Percentiles rank a stretch among this genome's conserved stretches.
These are phyloP conservation scores for Actinomortierella wolfii DNA, from an alignment of 371 early-diverging fungal genomes.

Conservation along the genomic window DNA sequence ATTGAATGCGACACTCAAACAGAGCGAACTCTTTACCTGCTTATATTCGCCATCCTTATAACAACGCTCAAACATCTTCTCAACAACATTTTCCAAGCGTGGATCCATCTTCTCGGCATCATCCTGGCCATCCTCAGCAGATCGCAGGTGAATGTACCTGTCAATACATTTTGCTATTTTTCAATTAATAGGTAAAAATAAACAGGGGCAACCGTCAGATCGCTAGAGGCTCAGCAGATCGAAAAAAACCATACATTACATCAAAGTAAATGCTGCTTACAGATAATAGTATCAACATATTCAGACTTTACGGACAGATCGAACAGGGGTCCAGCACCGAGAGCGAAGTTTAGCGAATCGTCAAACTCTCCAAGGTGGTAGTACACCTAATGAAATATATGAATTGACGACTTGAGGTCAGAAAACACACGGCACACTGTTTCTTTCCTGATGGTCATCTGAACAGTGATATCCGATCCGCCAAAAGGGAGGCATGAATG, in stretches of 20 bases:
- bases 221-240: background rate
- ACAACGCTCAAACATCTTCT: slow-evolving; percentile 93
- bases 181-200: slow-evolving; percentile 45
- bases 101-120: slow-evolving; percentile 65
- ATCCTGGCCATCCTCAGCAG: slow-evolving; percentile 48
- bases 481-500: too few relatives aligned
- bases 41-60: slow-evolving; percentile 84
- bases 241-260: background rate
- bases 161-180: slow-evolving; percentile 90
- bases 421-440: background rate
- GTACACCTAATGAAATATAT: slow-evolving; percentile 66
- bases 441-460: too few relatives aligned
- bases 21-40: slow-evolving; percentile 56
- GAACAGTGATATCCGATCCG: too few relatives aligned
- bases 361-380: slow-evolving; percentile 95
- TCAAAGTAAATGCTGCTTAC: slow-evolving; percentile 57
- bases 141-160: slow-evolving; percentile 85
- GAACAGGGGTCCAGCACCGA: slow-evolving; percentile 93
- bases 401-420: background rate
- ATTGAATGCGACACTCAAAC: background rate
- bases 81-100: slow-evolving; percentile 85
- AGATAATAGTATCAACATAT: slow-evolving; percentile 93
- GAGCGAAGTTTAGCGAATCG: slow-evolving; percentile 92
- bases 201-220: background rate
- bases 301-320: slow-evolving; percentile 79